Percentiles rank a stretch among this genome's conserved stretches.
Conservation (phyloP, 805 yeast genomes). For the Barnettozyma californica region DNA sequence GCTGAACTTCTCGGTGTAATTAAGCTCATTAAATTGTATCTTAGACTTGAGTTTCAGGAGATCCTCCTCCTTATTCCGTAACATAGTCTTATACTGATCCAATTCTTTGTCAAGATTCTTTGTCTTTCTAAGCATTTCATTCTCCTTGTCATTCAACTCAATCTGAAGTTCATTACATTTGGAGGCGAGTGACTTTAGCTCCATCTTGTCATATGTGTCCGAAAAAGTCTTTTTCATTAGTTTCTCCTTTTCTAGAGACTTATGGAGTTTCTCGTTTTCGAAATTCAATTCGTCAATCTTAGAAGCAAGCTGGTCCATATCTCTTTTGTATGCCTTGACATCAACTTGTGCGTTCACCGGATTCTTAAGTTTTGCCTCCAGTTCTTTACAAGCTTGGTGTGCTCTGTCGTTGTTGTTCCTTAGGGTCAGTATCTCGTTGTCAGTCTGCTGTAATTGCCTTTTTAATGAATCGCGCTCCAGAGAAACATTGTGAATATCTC, state of each 20-base stretch:
- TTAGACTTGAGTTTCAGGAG: slow-evolving; percentile 30
- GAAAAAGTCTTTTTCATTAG: slow-evolving; percentile 11
- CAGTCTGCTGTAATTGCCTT: slow-evolving; percentile 16
- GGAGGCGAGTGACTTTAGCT: slow-evolving; percentile 33
- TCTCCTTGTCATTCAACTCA: slow-evolving; percentile 22
- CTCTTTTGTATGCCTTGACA: slow-evolving; percentile 26
- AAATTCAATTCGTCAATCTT: slow-evolving; percentile 33
- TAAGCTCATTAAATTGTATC: slow-evolving; percentile 28
- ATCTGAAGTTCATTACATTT: slow-evolving; percentile 30
- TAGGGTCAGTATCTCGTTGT: slow-evolving; percentile 21
- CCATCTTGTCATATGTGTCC: slow-evolving; percentile 30
- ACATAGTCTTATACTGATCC: slow-evolving; percentile 17
- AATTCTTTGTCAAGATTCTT: slow-evolving; percentile 20
- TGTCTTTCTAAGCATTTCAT: slow-evolving; percentile 15
- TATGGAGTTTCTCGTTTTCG: slow-evolving; percentile 32
- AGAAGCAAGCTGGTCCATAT: slow-evolving; percentile 21
- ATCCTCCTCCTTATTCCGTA: slow-evolving; percentile 34
- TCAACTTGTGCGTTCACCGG: slow-evolving; percentile 2
- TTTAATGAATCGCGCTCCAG: slow-evolving; percentile 25
- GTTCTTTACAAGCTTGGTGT: slow-evolving; percentile 19
- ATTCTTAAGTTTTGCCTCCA: slow-evolving; percentile 12
- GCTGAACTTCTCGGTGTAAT: slow-evolving; percentile 28
- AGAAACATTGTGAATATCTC: slow-evolving; percentile 19
- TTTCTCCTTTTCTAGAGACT: slow-evolving; percentile 32
- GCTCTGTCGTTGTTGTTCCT: slow-evolving; percentile 29